These are phyloP conservation scores for Pyrus hybrid DNA, from an alignment of 331 rosid genomes.

Conservation along the genomic window DNA sequence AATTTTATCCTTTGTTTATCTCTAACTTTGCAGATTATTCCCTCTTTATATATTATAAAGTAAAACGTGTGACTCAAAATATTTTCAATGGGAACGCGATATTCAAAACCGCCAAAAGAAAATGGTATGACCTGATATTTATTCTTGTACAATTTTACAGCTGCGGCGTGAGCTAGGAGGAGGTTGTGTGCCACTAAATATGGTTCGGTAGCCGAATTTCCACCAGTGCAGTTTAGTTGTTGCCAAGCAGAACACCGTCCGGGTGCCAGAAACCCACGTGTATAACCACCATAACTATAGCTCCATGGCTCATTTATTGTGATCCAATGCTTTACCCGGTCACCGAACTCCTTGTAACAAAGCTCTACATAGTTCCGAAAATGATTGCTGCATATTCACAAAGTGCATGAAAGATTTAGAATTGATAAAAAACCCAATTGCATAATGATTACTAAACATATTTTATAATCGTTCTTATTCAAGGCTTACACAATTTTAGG, in stretches of 20 bases:
- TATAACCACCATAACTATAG: constrained; percentile 22
- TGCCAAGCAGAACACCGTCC: constrained; percentile 45
- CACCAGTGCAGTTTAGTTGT: constrained; percentile 37
- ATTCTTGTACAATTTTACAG: constrained; percentile 29
- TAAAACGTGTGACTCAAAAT: too few species aligned
- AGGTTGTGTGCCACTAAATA: constrained; percentile 46
- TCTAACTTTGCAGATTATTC: too few species aligned
- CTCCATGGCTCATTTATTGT: constrained; percentile 51
- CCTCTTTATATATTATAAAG: not conserved
- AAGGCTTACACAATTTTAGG: constrained; percentile 25
- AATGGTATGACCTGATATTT: constrained; percentile 38
- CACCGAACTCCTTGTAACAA: constrained; percentile 48
- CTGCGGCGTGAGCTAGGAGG: constrained; percentile 59
- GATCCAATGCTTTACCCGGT: constrained; percentile 56
- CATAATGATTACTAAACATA: too few species aligned
- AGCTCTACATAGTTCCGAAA: constrained; percentile 45
- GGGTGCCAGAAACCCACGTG: constrained; percentile 18
- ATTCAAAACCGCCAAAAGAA: not conserved
- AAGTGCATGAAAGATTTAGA: not conserved
- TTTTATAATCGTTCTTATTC: not conserved
- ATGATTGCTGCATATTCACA: constrained; percentile 6
- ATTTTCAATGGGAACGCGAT: too few species aligned
- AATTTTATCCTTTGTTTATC: too few species aligned
- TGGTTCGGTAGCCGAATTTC: constrained; percentile 50
- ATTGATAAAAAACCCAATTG: not conserved